Conservation (phyloP, 306 rosid genomes). For the Parietaria judaica region DNA sequence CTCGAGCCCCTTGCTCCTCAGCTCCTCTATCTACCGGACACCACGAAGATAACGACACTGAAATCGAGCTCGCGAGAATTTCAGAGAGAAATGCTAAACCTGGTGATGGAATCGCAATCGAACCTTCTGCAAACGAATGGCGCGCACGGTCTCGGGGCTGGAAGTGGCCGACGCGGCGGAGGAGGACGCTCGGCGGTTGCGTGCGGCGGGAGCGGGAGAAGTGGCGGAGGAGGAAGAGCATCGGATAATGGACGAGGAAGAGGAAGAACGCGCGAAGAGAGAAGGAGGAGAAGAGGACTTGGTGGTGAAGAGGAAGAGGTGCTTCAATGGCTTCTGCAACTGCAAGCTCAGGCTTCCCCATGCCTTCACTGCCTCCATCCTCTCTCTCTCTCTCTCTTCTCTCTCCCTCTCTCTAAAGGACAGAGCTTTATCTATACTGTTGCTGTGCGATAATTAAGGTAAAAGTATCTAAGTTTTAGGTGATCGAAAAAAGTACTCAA, state of each 20-base stretch:
- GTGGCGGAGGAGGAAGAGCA: conserved; percentile 32
- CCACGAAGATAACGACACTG: background rate
- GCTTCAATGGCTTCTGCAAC: conserved; percentile 53
- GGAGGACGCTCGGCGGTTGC: conserved; percentile 54
- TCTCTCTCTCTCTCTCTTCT: background rate
- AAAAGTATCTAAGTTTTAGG: no score
- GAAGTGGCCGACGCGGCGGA: conserved; percentile 48
- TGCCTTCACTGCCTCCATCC: conserved; percentile 12
- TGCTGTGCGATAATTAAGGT: no score
- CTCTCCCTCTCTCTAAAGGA: background rate
- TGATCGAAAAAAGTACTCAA: no score
- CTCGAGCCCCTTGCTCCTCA: conserved; percentile 78
- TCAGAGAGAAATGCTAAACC: no score
- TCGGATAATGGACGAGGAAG: conserved; percentile 36
- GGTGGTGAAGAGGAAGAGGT: conserved; percentile 30
- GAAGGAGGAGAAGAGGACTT: conserved; percentile 10
- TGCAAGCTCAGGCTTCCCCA: conserved; percentile 27
- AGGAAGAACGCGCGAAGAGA: conserved; percentile 35
- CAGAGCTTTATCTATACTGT: no score
- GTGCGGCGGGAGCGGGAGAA: conserved; percentile 26
- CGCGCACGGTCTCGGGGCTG: conserved; percentile 68
- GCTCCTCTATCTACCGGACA: conserved; percentile 56
- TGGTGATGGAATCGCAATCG: no score
- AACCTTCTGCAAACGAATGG: conserved; percentile 90
- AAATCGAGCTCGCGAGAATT: background rate